phyloP scores from a whole-genome alignment of 129 eudicot genomes.

The Tagetes patula region DNA sequence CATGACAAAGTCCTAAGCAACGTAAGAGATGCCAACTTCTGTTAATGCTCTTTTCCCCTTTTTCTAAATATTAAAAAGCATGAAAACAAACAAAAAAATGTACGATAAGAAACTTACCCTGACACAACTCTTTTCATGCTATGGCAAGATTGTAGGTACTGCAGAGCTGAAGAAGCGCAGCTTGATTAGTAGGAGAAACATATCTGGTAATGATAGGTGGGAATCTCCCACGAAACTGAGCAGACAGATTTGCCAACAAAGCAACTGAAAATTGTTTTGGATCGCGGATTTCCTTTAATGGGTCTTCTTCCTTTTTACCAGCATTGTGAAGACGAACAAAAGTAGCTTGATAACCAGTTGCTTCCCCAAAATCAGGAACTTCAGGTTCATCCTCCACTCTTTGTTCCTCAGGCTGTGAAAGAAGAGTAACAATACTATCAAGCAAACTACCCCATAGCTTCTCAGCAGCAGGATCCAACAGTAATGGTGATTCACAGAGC shows the following conservation, averaged over 20 bases:
- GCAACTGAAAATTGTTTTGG: slow-evolving; percentile 69
- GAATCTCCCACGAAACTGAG: slow-evolving; percentile 59
- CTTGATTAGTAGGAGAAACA: slow-evolving; percentile 81
- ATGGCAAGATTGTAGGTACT: slow-evolving; percentile 52
- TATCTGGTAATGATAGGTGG: slow-evolving; percentile 54
- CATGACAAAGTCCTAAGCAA: not conserved
- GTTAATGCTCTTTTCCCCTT: not conserved
- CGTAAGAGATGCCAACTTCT: not conserved
- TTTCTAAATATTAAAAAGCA: slow-evolving; percentile 2
- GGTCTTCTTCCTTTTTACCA: slow-evolving; percentile 90
- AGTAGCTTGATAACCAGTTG: slow-evolving; percentile 74
- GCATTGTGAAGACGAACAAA: slow-evolving; percentile 81
- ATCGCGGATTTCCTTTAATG: slow-evolving; percentile 72
- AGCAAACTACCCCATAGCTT: slow-evolving; percentile 77
- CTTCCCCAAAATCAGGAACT: slow-evolving; percentile 87
- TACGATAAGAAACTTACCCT: slow-evolving; percentile 36
- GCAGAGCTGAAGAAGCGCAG: slow-evolving; percentile 77
- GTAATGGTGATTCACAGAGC: slow-evolving; percentile 60
- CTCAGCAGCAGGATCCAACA: slow-evolving; percentile 57
- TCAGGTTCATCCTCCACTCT: slow-evolving; percentile 93
- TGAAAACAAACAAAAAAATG: not conserved
- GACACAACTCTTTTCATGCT: slow-evolving; percentile 32
- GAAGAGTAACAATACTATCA: slow-evolving; percentile 80
- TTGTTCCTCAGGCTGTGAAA: slow-evolving; percentile 81
- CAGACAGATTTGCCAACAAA: slow-evolving; percentile 60